Evolutionary conservation across 2,329 filamentous ascomycete species (phyloP).

Genomic region (Simplicillium sp.): DNA sequence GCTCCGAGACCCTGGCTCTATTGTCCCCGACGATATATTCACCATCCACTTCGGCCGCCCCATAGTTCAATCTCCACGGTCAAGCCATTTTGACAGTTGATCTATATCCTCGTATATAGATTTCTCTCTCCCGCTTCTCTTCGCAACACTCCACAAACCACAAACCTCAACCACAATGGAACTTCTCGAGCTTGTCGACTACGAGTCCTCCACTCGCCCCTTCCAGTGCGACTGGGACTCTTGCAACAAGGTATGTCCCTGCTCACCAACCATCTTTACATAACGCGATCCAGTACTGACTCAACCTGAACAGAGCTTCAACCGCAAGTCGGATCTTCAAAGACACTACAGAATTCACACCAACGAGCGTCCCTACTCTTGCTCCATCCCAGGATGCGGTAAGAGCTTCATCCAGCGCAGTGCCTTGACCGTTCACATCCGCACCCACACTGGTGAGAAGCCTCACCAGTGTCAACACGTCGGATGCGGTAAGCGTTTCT

Average conservation of each 20-base stretch:
- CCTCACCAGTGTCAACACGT: constrained; percentile 58
- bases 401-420: constrained; percentile 66
- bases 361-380: constrained; percentile 59
- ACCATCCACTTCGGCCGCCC: too few species aligned
- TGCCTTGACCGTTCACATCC: constrained; percentile 60
- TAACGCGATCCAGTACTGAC: constrained; percentile 6
- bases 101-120: not conserved
- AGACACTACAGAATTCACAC: constrained; percentile 65
- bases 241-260: constrained; percentile 48
- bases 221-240: constrained; percentile 55
- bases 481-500: constrained; percentile 60
- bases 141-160: not conserved
- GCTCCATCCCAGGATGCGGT: constrained; percentile 49
- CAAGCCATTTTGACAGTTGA: too few species aligned
- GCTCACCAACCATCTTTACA: not conserved
- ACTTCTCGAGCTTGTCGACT: constrained; percentile 55
- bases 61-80: too few species aligned
- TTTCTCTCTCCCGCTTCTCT: not conserved
- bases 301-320: constrained; percentile 47
- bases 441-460: constrained; percentile 64
- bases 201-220: constrained; percentile 51
- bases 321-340: constrained; percentile 62
- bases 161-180: constrained; percentile 34
- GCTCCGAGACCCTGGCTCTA: too few species aligned
- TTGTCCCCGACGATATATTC: too few species aligned